Evolutionary conservation across 2,329 filamentous ascomycete genomes (phyloP).

Genomic region (Penicillium sp.): DNA sequence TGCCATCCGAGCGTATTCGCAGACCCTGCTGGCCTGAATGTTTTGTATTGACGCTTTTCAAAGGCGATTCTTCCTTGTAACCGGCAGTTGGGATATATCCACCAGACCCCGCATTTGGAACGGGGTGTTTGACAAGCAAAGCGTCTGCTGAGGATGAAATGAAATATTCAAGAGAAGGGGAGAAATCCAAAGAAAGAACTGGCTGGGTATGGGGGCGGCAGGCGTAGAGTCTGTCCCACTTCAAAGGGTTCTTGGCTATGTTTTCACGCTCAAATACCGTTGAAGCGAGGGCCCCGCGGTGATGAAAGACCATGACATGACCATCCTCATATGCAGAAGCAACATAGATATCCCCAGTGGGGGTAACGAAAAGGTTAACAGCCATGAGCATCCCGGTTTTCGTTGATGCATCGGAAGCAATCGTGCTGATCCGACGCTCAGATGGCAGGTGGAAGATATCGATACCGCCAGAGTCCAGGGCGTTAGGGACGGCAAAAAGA

Average conservation of each 20-base stretch:
- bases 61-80: conserved; percentile 43
- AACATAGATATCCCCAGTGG: conserved; percentile 58
- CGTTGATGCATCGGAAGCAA: conserved; percentile 48
- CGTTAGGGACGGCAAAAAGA: conserved; percentile 79
- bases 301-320: conserved; percentile 65
- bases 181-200: conserved; percentile 70
- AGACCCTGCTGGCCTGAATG: conserved; percentile 89
- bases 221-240: conserved; percentile 62
- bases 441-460: conserved; percentile 83
- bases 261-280: conserved; percentile 28
- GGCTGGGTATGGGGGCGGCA: conserved; percentile 75
- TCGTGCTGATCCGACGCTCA: conserved; percentile 66
- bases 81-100: conserved; percentile 10
- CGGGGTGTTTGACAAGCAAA: conserved; percentile 72
- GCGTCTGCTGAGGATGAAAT: conserved; percentile 83
- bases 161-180: conserved; percentile 58
- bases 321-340: conserved; percentile 86
- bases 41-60: conserved; percentile 72
- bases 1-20: conserved; percentile 74
- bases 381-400: conserved; percentile 82
- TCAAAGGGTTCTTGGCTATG: conserved; percentile 32
- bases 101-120: conserved; percentile 45
- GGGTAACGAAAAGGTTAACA: conserved; percentile 61
- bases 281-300: conserved; percentile 43
- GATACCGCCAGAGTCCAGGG: conserved; percentile 71